Conservation (phyloP, 1,284 basidiomycete species). For the Porogramme epimiltina region DNA sequence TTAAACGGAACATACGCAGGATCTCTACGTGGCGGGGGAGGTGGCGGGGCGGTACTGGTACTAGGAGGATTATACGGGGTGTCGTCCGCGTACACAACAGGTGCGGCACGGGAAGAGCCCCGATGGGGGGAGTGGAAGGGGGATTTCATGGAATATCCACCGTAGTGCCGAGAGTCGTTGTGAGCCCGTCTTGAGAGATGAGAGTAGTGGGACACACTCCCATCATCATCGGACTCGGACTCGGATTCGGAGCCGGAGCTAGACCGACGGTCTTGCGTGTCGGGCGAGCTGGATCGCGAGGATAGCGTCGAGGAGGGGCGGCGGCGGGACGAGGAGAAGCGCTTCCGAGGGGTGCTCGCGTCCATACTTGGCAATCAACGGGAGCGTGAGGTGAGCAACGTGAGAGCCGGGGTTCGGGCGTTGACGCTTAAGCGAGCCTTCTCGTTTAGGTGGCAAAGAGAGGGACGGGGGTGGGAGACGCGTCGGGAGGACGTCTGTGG, state of each 20-base stretch:
- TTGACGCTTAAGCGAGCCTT: constrained; percentile 4
- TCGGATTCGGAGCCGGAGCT: constrained; percentile 15
- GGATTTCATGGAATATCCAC: no score
- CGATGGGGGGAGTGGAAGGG: no score
- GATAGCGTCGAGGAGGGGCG: constrained; percentile 4
- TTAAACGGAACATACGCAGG: constrained; percentile 2
- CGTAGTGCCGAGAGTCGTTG: background rate
- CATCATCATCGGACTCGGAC: constrained; percentile 15
- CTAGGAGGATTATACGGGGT: background rate
- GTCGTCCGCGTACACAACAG: background rate
- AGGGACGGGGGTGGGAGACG: constrained; percentile 5
- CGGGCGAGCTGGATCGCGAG: constrained; percentile 9
- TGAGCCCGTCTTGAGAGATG: constrained; percentile 1
- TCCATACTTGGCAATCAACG: constrained; percentile 25
- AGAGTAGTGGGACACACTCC: constrained; percentile 8
- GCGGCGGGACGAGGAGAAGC: constrained; percentile 13
- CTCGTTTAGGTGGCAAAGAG: constrained; percentile 8
- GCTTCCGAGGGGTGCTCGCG: constrained; percentile 20
- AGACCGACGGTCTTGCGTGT: constrained; percentile 5
- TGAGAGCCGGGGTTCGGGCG: constrained; percentile 15
- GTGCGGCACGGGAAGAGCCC: background rate
- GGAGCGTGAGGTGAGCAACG: constrained; percentile 17
- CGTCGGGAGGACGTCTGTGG: background rate
- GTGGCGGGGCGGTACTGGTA: background rate
- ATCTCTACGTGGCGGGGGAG: background rate